Percentiles rank a stretch among this genome's conserved stretches.
Conservation (phyloP, 257 asterid species). For the Solanum rostratum region DNA sequence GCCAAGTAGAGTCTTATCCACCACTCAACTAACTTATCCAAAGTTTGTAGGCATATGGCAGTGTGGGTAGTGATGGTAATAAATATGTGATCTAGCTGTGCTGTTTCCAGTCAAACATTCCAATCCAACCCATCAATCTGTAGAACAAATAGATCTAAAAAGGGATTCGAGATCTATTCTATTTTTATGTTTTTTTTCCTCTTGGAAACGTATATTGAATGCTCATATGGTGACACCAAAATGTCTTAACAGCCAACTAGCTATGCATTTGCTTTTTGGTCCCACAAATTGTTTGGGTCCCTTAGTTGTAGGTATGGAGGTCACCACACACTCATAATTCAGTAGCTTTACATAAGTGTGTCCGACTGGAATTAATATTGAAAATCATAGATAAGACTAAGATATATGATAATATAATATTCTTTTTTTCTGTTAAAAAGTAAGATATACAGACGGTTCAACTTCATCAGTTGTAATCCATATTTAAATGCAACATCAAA, state of each 20-base stretch:
- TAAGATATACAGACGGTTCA: not conserved
- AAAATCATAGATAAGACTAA: not conserved
- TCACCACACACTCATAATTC: not conserved
- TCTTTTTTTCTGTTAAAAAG: not conserved
- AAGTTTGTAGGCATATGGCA: not conserved
- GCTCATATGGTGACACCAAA: not conserved
- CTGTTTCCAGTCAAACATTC: not conserved
- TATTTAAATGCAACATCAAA: not conserved
- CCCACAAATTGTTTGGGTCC: not conserved
- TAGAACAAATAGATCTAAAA: not conserved
- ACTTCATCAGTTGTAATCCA: not conserved
- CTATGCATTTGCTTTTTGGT: not conserved
- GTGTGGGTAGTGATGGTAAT: not conserved
- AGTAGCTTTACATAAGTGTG: not conserved
- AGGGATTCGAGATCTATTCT: not conserved
- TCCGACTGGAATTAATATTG: not conserved
- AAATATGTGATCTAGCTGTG: not conserved
- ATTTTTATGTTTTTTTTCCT: not conserved
- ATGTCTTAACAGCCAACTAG: not conserved
- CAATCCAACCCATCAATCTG: conserved; percentile 1
- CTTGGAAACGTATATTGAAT: not conserved
- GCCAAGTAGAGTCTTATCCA: not conserved
- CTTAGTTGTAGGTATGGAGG: not conserved
- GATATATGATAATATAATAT: too few species aligned
- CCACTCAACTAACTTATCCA: not conserved